Conservation (phyloP, 352 stramenopile genomes). For the Pythium oligandrum region DNA sequence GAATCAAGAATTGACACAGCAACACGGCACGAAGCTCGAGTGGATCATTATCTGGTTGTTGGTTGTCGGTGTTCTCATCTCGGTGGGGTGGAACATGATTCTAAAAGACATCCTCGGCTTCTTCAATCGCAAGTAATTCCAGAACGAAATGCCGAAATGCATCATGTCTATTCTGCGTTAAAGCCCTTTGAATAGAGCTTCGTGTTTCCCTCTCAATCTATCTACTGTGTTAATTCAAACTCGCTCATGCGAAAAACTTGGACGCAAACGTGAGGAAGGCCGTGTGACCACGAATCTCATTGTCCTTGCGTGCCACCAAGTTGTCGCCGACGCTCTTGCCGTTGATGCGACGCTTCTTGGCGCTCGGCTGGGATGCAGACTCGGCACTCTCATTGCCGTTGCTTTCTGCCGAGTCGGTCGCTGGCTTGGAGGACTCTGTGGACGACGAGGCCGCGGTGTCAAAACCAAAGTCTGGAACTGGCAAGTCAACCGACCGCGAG, state of each 20-base stretch:
- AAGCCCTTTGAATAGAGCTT: background rate
- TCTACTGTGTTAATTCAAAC: too few species aligned
- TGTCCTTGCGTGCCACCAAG: slow-evolving; percentile 80
- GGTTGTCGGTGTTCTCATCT: slow-evolving; percentile 83
- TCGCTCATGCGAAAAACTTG: slow-evolving; percentile 64
- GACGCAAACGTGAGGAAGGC: slow-evolving; percentile 84
- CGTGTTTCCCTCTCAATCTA: too few species aligned
- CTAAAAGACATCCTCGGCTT: slow-evolving; percentile 80
- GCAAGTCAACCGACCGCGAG: slow-evolving; percentile 57
- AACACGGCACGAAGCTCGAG: slow-evolving; percentile 88
- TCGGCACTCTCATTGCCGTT: slow-evolving; percentile 20
- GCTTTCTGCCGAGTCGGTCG: slow-evolving; percentile 4
- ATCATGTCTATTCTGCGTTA: background rate
- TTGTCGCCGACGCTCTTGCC: slow-evolving; percentile 46
- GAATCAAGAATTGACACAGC: slow-evolving; percentile 82
- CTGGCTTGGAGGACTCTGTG: slow-evolving; percentile 21
- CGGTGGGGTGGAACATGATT: slow-evolving; percentile 77
- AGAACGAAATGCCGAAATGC: background rate
- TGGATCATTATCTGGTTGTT: slow-evolving; percentile 94
- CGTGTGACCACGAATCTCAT: slow-evolving; percentile 83
- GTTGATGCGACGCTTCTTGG: slow-evolving; percentile 52
- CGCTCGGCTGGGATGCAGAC: slow-evolving; percentile 15
- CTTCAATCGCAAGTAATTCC: slow-evolving; percentile 30
- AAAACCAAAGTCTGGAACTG: slow-evolving; percentile 69
- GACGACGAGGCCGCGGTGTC: background rate